These are phyloP conservation scores for Aspergillus fumigatus DNA, from an alignment of 2,329 filamentous ascomycete genomes.

Conservation along the genomic window DNA sequence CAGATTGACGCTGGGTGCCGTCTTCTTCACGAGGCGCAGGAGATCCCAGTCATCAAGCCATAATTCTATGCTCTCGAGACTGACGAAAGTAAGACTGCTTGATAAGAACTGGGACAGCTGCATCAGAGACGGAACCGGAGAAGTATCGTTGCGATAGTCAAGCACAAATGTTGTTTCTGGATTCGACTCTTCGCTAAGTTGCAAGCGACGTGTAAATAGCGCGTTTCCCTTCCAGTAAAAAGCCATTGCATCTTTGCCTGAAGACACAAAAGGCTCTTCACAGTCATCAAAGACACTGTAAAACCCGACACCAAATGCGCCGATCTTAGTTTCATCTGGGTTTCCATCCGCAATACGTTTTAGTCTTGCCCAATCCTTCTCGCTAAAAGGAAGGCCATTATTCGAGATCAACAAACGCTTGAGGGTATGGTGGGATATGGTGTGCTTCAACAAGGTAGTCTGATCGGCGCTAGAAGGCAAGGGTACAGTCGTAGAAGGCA, in stretches of 20 bases:
- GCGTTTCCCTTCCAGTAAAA: constrained; percentile 99
- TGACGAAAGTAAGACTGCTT: constrained; percentile 93
- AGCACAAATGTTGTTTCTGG: constrained; percentile 86
- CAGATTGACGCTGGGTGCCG: constrained; percentile 69
- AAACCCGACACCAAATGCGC: constrained; percentile 96
- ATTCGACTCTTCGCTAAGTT: constrained; percentile 61
- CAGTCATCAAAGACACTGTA: constrained; percentile 98
- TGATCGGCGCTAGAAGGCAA: constrained; percentile 61
- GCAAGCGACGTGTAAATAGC: constrained; percentile 82
- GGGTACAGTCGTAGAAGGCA: constrained; percentile 74
- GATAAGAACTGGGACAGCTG: constrained; percentile 88
- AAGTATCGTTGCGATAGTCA: constrained; percentile 85
- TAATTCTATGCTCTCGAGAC: constrained; percentile 79
- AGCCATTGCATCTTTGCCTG: constrained; percentile 87
- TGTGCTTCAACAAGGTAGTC: constrained; percentile 74
- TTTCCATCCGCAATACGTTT: constrained; percentile 99
- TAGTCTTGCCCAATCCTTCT: constrained; percentile 86
- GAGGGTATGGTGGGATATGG: constrained; percentile 77
- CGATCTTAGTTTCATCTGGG: constrained; percentile 97
- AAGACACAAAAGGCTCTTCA: constrained; percentile 95
- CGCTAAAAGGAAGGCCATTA: constrained; percentile 79
- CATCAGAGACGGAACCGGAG: constrained; percentile 78
- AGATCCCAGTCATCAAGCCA: constrained; percentile 86
- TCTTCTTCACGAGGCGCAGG: constrained; percentile 75
- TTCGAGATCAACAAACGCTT: constrained; percentile 87